Conservation (phyloP, 371 early-diverging fungal species). For the Blakeslea trispora region DNA sequence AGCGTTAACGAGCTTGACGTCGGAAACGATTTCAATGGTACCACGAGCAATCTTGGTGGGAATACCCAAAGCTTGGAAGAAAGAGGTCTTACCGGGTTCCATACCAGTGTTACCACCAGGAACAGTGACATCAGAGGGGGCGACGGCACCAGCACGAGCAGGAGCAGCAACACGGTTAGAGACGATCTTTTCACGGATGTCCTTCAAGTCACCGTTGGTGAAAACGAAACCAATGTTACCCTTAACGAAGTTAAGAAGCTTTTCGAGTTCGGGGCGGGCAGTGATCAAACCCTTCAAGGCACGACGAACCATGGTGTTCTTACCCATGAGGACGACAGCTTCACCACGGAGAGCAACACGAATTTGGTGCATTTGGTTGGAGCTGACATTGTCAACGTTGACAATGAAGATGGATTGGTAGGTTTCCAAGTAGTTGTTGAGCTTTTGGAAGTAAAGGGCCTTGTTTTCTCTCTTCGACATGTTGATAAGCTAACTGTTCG, state of each 20-base stretch:
- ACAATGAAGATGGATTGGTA: constrained; percentile 95
- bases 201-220: constrained; percentile 96
- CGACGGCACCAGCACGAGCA: constrained; percentile 97
- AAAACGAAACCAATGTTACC: constrained; percentile 99
- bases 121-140: constrained; percentile 94
- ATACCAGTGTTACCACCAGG: constrained; percentile 99
- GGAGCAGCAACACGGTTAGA: constrained; percentile 96
- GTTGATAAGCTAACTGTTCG: constrained; percentile 45
- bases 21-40: constrained; percentile 99
- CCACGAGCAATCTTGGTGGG: constrained; percentile 99
- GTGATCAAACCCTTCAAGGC: constrained; percentile 80
- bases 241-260: constrained; percentile 79
- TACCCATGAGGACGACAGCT: constrained; percentile 97
- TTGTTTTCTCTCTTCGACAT: constrained; percentile 56
- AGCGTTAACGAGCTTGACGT: constrained; percentile 88
- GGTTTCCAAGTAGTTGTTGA: constrained; percentile 70
- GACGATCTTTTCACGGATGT: constrained; percentile 87
- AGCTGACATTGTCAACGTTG: constrained; percentile 99
- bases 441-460: constrained; percentile 52
- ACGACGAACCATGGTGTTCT: constrained; percentile 99
- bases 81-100: constrained; percentile 99
- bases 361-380: constrained; percentile 99
- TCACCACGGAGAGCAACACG: constrained; percentile 91
- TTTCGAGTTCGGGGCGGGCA: constrained; percentile 87
- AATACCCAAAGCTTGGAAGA: constrained; percentile 99